Base-by-base conservation (phyloP, 2,329 filamentous ascomycete genomes). In the Aspergillus sergii region DNA sequence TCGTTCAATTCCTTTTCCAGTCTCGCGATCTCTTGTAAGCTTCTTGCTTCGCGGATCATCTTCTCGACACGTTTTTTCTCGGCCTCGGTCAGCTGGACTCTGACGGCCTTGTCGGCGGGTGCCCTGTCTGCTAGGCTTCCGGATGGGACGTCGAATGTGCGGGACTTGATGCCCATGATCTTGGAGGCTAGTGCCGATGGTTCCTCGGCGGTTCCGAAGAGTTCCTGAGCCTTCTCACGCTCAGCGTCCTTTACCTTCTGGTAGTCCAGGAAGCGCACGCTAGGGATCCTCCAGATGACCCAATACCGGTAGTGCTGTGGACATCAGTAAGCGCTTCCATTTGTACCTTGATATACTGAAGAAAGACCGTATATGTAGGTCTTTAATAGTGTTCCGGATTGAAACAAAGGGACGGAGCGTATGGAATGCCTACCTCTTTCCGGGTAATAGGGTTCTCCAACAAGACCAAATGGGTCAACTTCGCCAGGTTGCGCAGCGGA, bases 1-100 rank as follows among this genome's bases (percentile, higher is more conserved):
- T 98, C 94, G 66, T 92, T 91, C 68, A 98, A 81, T 78, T 95
- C 92, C 82, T 94, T 96, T 83, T 99, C 95, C 75, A 99, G 78
- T 69, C 88, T 86, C 62, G 92, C 90, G 75, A 99, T 96, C 81
- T 98, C 95, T 70, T 93, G 90, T 73, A 99, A 78, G 73, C 91
- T 96, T 77, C 90, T 93, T 7, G 95, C 94, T 73, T 92, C 92
- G 79, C 89, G 89, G 78, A 99, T 96, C 81, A 94, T 85, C 73
- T 93, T 90, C 80, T 96, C 89, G 65, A 98, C 87, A 67, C 88
- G 87, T 83, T 90, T 91, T 83, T 90, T 91, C 85, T 99, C 95
- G 74, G 89, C 89, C 43, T 94, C 93, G 4, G 94, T 97, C 69
- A 97, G 83, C 80, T 94, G 92, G 71, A 94, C 90, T 58, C 91